Base-by-base conservation (phyloP, 1,139 yeast genomes). In the Blastobotrys apis region DNA sequence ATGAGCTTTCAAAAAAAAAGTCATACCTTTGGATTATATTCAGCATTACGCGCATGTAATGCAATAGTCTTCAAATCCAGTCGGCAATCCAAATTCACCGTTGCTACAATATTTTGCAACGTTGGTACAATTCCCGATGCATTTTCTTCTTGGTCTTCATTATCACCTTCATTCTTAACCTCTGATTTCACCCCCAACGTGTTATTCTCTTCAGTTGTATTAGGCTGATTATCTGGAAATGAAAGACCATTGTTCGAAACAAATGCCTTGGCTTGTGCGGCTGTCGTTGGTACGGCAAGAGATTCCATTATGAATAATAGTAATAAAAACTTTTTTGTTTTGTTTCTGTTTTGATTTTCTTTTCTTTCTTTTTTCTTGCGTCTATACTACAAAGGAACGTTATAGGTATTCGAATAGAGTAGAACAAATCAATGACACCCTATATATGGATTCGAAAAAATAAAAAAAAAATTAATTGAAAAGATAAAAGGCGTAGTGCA, bases 1-100 rank as follows among this genome's bases (percentile, higher is more conserved):
- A 30, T n/a, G 26, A 39, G 20, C 12, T 19, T 20, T 22, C 3
- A 21, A 13, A 15, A 32, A 23, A 23, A 26, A 37, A 33, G 26
- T 16, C 51, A 37, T 38, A 56, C 59, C 58, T 76, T 82, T 43
- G 98, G 98, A 60, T 92, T 92, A 67, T 92, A 92, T 67, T 92
- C 99, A 23, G 99, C 99, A 68, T 92, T 92, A 76, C 99, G 88
- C 3, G 98, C 98, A 68, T 92, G 99, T 54, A 92, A 73, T 1
- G 99, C 99, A 65, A 92, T 94, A 22, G 98, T 94, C 63, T 92
- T 92, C 64, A 92, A 77, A 66, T 94, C 98, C 59, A 92, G 73
- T 52, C 97, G 82, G 66, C 98, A 92, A 59, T 92, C 98, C 65
- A 92, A 74, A 63, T 94, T 92, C 48, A 92, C 98, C 0, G 99